Conservation (phyloP, 2,329 filamentous ascomycete species). For the Cladosporium sp. region DNA sequence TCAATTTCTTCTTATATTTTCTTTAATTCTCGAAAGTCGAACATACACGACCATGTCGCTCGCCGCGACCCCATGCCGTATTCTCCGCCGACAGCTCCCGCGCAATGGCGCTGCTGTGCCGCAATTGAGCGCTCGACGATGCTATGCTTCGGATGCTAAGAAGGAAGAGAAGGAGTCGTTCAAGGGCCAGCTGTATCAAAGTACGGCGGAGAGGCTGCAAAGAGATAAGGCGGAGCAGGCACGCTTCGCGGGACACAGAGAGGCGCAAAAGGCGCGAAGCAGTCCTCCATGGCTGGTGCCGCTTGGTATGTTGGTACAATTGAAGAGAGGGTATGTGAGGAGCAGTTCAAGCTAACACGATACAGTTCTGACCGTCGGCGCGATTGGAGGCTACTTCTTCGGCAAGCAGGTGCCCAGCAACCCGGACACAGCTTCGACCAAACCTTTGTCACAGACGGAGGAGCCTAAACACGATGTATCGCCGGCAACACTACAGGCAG, state of each 20-base stretch:
- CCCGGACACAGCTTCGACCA: slow-evolving; percentile 56
- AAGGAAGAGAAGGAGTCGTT: slow-evolving; percentile 51
- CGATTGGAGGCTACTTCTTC: slow-evolving; percentile 57
- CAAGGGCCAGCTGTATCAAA: slow-evolving; percentile 64
- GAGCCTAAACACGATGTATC: slow-evolving; percentile 59
- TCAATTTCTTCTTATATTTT: not conserved
- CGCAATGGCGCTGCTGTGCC: not conserved
- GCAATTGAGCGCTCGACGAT: slow-evolving; percentile 29
- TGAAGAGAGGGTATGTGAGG: not conserved
- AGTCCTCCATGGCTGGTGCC: slow-evolving; percentile 36
- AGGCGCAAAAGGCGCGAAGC: slow-evolving; percentile 33
- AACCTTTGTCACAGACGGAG: slow-evolving; percentile 51
- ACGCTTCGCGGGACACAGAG: slow-evolving; percentile 46
- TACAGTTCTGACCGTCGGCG: slow-evolving; percentile 54
- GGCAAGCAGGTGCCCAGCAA: slow-evolving; percentile 53
- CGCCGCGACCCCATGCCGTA: slow-evolving; percentile 14
- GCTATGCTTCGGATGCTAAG: slow-evolving; percentile 42
- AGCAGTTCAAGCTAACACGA: slow-evolving; percentile 9
- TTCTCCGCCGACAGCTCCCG: slow-evolving; percentile 16
- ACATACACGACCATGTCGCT: slow-evolving; percentile 12
- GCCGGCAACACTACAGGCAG: slow-evolving; percentile 61
- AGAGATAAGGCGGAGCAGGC: slow-evolving; percentile 61
- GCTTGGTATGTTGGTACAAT: slow-evolving; percentile 29
- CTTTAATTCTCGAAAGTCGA: not conserved
- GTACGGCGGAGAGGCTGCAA: slow-evolving; percentile 59